Evolutionary conservation across 805 yeast species (phyloP).

Genomic region (Saccharomyces jurei): DNA sequence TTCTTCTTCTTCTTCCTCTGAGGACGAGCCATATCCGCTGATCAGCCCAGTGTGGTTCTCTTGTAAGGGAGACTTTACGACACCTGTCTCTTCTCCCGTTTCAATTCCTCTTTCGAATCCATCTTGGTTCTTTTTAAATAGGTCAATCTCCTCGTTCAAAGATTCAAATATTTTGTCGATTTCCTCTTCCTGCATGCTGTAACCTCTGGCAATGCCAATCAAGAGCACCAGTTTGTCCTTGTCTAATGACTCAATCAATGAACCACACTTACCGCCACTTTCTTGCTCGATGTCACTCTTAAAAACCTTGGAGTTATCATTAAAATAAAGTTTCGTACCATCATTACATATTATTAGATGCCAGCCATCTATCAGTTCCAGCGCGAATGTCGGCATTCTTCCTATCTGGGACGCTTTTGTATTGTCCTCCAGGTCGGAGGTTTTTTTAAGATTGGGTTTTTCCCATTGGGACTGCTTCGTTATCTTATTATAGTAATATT

Average conservation of each 20-base stretch:
- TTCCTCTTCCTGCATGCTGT: conserved; percentile 3
- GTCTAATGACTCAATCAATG: conserved; percentile 24
- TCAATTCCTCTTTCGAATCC: conserved; percentile 5
- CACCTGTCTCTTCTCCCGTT: not conserved
- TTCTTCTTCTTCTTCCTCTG: conserved; percentile 10
- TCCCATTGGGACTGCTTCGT: conserved; percentile 35
- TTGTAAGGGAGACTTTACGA: not conserved
- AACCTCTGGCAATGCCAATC: conserved; percentile 22
- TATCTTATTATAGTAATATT: conserved; percentile 33
- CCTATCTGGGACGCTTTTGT: conserved; percentile 1
- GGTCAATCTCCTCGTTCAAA: conserved; percentile 10
- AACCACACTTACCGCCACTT: conserved; percentile 26
- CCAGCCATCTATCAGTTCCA: conserved; percentile 33
- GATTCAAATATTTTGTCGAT: conserved; percentile 12
- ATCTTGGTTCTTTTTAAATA: conserved; percentile 7
- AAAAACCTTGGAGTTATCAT: conserved; percentile 24
- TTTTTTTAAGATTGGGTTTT: conserved; percentile 20
- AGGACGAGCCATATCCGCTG: conserved; percentile 17
- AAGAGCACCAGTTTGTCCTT: conserved; percentile 19
- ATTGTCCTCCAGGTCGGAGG: not conserved
- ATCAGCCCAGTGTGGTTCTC: conserved; percentile 5
- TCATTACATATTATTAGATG: conserved; percentile 33
- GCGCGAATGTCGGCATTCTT: conserved; percentile 9
- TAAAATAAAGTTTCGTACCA: conserved; percentile 38
- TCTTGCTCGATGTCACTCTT: conserved; percentile 27